Evolutionary conservation across 2,329 filamentous ascomycete species (phyloP).

Genomic region (Aphanoascus verrucosus): DNA sequence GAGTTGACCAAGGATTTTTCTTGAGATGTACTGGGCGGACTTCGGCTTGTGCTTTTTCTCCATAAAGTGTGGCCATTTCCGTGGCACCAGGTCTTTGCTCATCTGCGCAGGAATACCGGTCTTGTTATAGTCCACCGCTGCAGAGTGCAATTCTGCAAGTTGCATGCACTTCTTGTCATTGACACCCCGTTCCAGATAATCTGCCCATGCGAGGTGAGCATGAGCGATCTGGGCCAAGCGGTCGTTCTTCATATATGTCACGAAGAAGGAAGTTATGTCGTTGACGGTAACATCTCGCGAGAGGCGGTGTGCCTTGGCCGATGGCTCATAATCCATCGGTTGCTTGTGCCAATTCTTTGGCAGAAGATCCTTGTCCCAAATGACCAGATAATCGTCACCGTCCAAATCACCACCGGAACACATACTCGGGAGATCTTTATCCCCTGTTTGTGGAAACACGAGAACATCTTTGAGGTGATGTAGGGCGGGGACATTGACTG

Average conservation of each 20-base stretch:
- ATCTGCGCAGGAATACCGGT: conserved; percentile 69
- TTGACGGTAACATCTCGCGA: conserved; percentile 55
- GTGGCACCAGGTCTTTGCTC: conserved; percentile 48
- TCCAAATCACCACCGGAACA: conserved; percentile 92
- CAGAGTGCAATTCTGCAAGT: conserved; percentile 72
- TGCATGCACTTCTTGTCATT: conserved; percentile 59
- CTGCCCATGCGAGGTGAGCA: conserved; percentile 69
- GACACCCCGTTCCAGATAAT: conserved; percentile 52
- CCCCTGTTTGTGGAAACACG: conserved; percentile 73
- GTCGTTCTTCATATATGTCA: conserved; percentile 87
- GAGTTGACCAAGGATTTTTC: conserved; percentile 63
- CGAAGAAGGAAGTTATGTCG: conserved; percentile 76
- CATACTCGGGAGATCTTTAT: conserved; percentile 82
- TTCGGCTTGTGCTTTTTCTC: conserved; percentile 48
- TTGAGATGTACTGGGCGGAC: conserved; percentile 52
- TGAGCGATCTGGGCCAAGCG: conserved; percentile 67
- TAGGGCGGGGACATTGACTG: conserved; percentile 63
- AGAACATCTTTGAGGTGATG: conserved; percentile 73
- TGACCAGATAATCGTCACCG: conserved; percentile 88
- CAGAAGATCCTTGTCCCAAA: conserved; percentile 73
- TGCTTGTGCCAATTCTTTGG: conserved; percentile 58
- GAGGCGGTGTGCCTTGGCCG: conserved; percentile 46
- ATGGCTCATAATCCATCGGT: conserved; percentile 63
- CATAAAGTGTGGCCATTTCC: conserved; percentile 76
- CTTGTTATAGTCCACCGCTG: conserved; percentile 90